Evolutionary conservation across 78 protist species (phyloP).

Genomic region (Speleostelium caveatum): DNA sequence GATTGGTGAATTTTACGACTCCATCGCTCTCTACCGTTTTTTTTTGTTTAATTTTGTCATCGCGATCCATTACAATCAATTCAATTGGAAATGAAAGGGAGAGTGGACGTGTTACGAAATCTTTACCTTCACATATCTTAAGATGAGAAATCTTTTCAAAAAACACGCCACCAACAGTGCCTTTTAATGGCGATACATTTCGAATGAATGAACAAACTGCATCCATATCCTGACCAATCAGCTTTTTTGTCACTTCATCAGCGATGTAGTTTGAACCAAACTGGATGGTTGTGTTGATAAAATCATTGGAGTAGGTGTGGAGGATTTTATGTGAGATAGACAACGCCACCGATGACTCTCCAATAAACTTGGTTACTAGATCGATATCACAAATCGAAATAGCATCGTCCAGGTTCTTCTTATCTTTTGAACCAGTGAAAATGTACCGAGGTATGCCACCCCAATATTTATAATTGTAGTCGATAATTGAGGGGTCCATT

Average conservation of each 20-base stretch:
- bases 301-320: background rate
- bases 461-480: background rate
- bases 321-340: constrained; percentile 29
- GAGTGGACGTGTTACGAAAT: constrained; percentile 6
- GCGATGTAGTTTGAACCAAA: constrained; percentile 30
- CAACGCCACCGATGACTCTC: constrained; percentile 4
- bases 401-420: constrained; percentile 3
- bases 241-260: background rate
- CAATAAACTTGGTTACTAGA: constrained; percentile 1
- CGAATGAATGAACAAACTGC: too few relatives aligned
- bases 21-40: background rate
- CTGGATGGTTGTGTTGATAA: background rate
- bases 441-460: constrained; percentile 31
- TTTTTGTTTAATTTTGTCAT: too few relatives aligned
- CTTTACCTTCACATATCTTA: background rate
- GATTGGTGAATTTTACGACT: background rate
- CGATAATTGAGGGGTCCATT: background rate
- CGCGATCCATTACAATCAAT: background rate
- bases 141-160: constrained; percentile 10
- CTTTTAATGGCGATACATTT: background rate
- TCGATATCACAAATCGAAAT: background rate
- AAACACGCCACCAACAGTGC: constrained; percentile 6
- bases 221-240: background rate
- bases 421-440: background rate
- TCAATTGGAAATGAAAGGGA: background rate